phyloP scores from a whole-genome alignment of 495 filamentous ascomycete species.

The Aspergillus hancockii region DNA sequence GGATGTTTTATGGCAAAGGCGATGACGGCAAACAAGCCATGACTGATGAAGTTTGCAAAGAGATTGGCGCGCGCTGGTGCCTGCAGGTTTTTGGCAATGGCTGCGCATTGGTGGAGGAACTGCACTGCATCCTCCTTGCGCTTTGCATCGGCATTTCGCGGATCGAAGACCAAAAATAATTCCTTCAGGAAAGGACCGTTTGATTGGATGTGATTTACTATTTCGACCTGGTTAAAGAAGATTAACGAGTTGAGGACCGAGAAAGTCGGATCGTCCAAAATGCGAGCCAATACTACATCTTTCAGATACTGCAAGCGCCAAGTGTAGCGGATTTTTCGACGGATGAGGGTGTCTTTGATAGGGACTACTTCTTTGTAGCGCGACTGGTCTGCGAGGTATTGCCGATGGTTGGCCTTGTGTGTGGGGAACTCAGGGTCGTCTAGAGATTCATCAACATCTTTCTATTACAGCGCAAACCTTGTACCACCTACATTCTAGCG shows the following conservation, averaged over 20 bases:
- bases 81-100: constrained; percentile 92
- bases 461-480: constrained; percentile 8
- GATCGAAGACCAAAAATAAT: constrained; percentile 84
- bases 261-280: constrained; percentile 96
- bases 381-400: constrained; percentile 84
- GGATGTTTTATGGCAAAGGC: constrained; percentile 84
- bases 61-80: constrained; percentile 74
- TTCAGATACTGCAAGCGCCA: constrained; percentile 98
- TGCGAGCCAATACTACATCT: constrained; percentile 93
- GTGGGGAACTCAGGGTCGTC: constrained; percentile 98
- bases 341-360: constrained; percentile 77
- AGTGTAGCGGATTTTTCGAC: constrained; percentile 91
- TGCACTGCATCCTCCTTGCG: constrained; percentile 92
- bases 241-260: constrained; percentile 97
- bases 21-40: constrained; percentile 87
- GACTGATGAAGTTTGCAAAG: constrained; percentile 84
- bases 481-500: constrained; percentile 74
- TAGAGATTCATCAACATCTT: constrained; percentile 28
- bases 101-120: constrained; percentile 95
- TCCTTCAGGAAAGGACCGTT: constrained; percentile 79
- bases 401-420: constrained; percentile 96
- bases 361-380: constrained; percentile 95
- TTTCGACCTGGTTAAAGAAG: constrained; percentile 98
- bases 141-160: constrained; percentile 59
- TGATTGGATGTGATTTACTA: constrained; percentile 85